A percentile compares a stretch with the other conserved stretches of the same genome.
phyloP scores from a whole-genome alignment of 2,329 filamentous ascomycete genomes.

The Penicillium verrucosum region DNA sequence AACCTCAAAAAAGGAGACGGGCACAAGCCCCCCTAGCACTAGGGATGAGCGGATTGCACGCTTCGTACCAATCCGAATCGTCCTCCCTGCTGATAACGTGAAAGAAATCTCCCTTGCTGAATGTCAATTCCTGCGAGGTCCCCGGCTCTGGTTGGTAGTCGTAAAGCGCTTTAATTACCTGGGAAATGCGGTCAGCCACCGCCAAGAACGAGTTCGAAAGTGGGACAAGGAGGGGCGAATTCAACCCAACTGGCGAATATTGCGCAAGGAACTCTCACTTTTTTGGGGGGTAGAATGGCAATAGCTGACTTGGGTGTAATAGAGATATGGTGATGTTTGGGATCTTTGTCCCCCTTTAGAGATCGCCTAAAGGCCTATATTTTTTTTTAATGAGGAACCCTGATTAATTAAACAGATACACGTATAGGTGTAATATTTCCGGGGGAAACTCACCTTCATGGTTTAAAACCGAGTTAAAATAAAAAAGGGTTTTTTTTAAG shows the following conservation, averaged over 20 bases:
- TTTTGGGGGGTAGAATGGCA: constrained; percentile 88
- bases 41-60: constrained; percentile 84
- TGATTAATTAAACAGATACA: constrained; percentile 13
- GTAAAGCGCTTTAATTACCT: constrained; percentile 97
- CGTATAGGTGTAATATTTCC: constrained; percentile 10
- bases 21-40: constrained; percentile 88
- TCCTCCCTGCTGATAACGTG: constrained; percentile 96
- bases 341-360: constrained; percentile 81
- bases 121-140: constrained; percentile 72
- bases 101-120: constrained; percentile 94
- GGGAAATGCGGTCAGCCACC: constrained; percentile 17
- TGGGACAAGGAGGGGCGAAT: constrained; percentile 6
- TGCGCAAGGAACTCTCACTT: constrained; percentile 56
- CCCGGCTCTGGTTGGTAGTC: constrained; percentile 71
- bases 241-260: background rate
- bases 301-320: constrained; percentile 81
- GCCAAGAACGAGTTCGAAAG: constrained; percentile 23
- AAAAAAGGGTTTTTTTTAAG: background rate
- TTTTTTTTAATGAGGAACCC: background rate
- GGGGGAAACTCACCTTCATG: constrained; percentile 24
- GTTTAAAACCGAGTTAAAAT: background rate
- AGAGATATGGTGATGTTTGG: constrained; percentile 63
- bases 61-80: constrained; percentile 96
- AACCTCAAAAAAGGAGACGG: constrained; percentile 88
- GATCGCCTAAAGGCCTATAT: constrained; percentile 71